A percentile compares a stretch with the other conserved stretches of the same genome.
phyloP scores from a whole-genome alignment of 768 basidiomycete species.

The Amanita exitialis region DNA sequence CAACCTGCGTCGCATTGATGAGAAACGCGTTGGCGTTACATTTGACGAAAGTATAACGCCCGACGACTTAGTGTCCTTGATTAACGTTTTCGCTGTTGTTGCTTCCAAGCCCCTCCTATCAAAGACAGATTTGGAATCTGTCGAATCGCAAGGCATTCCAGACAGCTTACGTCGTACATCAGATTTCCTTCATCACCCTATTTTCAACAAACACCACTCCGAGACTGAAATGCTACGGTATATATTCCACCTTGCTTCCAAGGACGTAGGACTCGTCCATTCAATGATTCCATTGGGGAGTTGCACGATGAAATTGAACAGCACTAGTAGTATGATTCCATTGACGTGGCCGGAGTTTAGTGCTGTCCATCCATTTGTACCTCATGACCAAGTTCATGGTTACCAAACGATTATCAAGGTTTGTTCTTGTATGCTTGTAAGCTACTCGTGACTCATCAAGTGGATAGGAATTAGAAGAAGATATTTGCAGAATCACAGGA shows the following conservation, averaged over 20 bases:
- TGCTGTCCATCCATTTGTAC: slow-evolving; percentile 87
- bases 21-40: slow-evolving; percentile 72
- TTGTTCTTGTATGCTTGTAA: slow-evolving; percentile 2
- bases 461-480: slow-evolving; percentile 73
- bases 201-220: slow-evolving; percentile 95
- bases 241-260: slow-evolving; percentile 86
- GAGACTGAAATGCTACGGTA: slow-evolving; percentile 99
- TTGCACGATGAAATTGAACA: slow-evolving; percentile 98
- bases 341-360: slow-evolving; percentile 92
- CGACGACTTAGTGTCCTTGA: slow-evolving; percentile 62
- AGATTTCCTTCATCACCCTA: slow-evolving; percentile 71
- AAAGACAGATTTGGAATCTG: slow-evolving; percentile 36
- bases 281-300: slow-evolving; percentile 95
- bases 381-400: slow-evolving; percentile 80
- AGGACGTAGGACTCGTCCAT: slow-evolving; percentile 92
- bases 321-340: slow-evolving; percentile 96
- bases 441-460: background rate
- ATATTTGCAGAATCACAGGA: slow-evolving; percentile 93
- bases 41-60: slow-evolving; percentile 85
- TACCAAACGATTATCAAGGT: slow-evolving; percentile 79
- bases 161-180: slow-evolving; percentile 47
- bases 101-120: slow-evolving; percentile 39
- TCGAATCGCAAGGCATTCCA: slow-evolving; percentile 41
- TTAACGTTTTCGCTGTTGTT: slow-evolving; percentile 74
- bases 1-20: slow-evolving; percentile 77